Percentiles rank a stretch among this genome's conserved stretches.
Conservation (phyloP, 73 alveolate genomes). For the Paraurostyla sp. region DNA sequence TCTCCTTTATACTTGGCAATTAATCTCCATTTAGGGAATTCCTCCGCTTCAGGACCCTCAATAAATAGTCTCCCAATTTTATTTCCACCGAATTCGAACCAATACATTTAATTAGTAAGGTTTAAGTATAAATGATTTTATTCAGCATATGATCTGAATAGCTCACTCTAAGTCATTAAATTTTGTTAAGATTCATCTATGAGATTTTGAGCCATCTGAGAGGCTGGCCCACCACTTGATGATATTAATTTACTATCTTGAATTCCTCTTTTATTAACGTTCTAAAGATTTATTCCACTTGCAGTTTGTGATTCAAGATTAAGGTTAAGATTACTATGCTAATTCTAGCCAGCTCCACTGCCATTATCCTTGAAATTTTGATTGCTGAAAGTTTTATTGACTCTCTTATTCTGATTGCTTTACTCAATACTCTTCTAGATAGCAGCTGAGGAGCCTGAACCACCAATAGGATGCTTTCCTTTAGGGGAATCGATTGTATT, state of each 20-base stretch:
- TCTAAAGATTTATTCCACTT: slow-evolving; percentile 18
- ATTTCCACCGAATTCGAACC: slow-evolving; percentile 98
- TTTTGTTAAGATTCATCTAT: slow-evolving; percentile 64
- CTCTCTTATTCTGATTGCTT: slow-evolving; percentile 57
- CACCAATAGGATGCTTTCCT: slow-evolving; percentile 36
- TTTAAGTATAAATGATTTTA: slow-evolving; percentile 68
- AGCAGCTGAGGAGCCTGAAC: slow-evolving; percentile 38
- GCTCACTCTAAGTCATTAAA: slow-evolving; percentile 75
- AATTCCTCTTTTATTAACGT: not conserved
- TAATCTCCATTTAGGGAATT: slow-evolving; percentile 89
- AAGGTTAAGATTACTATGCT: not conserved
- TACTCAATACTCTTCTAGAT: slow-evolving; percentile 47
- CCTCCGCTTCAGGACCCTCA: slow-evolving; percentile 80
- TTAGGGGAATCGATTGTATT: slow-evolving; percentile 65
- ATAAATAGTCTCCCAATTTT: slow-evolving; percentile 90
- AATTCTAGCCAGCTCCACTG: too few relatives aligned
- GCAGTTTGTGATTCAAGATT: slow-evolving; percentile 6
- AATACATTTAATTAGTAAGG: slow-evolving; percentile 72
- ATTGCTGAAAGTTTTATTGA: slow-evolving; percentile 49
- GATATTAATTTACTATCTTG: not conserved
- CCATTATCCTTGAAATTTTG: slow-evolving; percentile 39
- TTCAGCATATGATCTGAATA: slow-evolving; percentile 72
- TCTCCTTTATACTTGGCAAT: slow-evolving; percentile 93
- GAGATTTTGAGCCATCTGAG: not conserved
- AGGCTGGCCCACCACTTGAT: not conserved